Conservation (phyloP, 192 early-diverging fungal species). For the Backusella psychrophila region DNA sequence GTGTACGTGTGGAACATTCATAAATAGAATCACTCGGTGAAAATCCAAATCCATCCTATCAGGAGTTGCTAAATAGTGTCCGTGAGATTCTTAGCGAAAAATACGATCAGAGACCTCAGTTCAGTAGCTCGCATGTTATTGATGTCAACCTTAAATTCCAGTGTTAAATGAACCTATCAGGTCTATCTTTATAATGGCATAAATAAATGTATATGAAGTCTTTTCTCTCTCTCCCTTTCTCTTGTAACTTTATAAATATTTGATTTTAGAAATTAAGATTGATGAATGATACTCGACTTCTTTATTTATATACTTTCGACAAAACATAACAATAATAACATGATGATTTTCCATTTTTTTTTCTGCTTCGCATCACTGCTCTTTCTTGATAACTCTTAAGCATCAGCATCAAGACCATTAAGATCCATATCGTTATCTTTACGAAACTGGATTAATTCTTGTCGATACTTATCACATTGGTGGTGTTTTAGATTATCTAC, state of each 20-base stretch:
- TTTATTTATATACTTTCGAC: not conserved
- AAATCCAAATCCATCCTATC: conserved; percentile 63
- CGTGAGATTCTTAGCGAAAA: conserved; percentile 59
- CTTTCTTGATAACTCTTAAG: not conserved
- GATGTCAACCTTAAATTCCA: conserved; percentile 36
- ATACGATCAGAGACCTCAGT: conserved; percentile 81
- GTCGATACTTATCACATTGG: conserved; percentile 29
- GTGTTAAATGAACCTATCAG: conserved; percentile 12
- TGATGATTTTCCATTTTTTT: not conserved
- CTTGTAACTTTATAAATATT: not conserved
- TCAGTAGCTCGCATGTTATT: conserved; percentile 61
- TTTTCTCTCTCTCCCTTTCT: not conserved
- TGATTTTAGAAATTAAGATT: not conserved
- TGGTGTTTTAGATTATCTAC: conserved; percentile 17
- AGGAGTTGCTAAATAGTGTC: conserved; percentile 66
- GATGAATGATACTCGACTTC: not conserved
- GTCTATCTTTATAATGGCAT: not conserved
- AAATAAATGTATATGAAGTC: conserved; percentile 4
- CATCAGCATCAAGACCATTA: not conserved
- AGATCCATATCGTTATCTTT: conserved; percentile 5
- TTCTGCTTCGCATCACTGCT: not conserved
- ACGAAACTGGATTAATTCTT: conserved; percentile 26
- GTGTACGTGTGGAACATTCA: not conserved
- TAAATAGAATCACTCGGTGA: conserved; percentile 41
- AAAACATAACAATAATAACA: too few relatives aligned